Evolutionary conservation across 2,329 filamentous ascomycete species (phyloP).

Genomic region (Neocucurbitaria cava): DNA sequence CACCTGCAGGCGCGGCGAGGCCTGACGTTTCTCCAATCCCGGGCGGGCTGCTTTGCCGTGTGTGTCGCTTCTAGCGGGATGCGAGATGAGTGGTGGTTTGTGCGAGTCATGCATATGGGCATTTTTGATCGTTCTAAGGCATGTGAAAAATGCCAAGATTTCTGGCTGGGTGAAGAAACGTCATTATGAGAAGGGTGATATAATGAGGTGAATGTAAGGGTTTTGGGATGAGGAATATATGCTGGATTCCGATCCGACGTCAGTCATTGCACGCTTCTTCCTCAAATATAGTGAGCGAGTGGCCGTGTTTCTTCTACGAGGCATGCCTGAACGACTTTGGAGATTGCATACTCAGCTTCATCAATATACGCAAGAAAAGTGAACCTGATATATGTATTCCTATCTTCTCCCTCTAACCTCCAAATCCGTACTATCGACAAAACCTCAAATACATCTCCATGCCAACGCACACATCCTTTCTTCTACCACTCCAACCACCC

Average conservation of each 20-base stretch:
- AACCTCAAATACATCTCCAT: background rate
- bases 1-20: constrained; percentile 1
- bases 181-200: too few relatives aligned
- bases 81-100: constrained; percentile 18
- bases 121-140: constrained; percentile 7
- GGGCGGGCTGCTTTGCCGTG: constrained; percentile 10
- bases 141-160: constrained; percentile 39
- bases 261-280: too few relatives aligned
- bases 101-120: constrained; percentile 21
- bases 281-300: too few relatives aligned
- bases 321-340: background rate
- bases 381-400: background rate
- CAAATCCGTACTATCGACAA: background rate
- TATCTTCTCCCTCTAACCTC: background rate
- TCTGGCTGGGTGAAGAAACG: too few relatives aligned
- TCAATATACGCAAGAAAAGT: background rate
- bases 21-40: constrained; percentile 7
- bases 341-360: background rate
- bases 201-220: background rate
- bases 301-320: too few relatives aligned
- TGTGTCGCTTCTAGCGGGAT: constrained; percentile 25
- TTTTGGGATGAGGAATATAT: too few relatives aligned
- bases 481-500: background rate
- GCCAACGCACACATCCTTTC: background rate
- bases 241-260: too few relatives aligned